Evolutionary conservation across 768 basidiomycete species (phyloP).

Genomic region (Pleurotus giganteus): DNA sequence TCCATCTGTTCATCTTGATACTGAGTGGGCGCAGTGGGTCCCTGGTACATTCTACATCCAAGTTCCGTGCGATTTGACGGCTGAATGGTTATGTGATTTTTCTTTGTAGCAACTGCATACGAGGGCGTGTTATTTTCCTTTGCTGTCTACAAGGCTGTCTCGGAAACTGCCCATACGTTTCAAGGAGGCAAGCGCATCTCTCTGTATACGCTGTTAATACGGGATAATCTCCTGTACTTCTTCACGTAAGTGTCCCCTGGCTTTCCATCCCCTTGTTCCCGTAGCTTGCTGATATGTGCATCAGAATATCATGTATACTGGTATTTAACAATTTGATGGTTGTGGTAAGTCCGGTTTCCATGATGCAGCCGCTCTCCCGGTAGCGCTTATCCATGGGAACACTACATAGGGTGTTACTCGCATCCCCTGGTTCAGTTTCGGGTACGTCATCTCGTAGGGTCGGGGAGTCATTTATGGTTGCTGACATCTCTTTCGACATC

Average conservation of each 20-base stretch:
- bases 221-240: constrained; percentile 46
- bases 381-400: neutral
- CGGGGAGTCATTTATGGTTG: neutral
- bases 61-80: neutral
- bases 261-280: neutral
- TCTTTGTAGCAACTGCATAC: constrained; percentile 30
- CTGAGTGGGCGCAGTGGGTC: constrained; percentile 45
- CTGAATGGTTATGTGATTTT: neutral
- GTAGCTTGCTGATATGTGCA: neutral
- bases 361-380: neutral
- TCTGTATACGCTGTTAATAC: constrained; percentile 33
- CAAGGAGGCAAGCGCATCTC: constrained; percentile 23
- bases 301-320: constrained; percentile 35
- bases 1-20: constrained; percentile 37
- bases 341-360: constrained; percentile 25
- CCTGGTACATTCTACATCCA: constrained; percentile 10
- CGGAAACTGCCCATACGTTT: constrained; percentile 23
- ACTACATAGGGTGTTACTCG: constrained; percentile 32
- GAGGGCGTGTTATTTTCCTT: constrained; percentile 41
- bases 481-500: neutral
- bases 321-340: constrained; percentile 49
- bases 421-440: constrained; percentile 51
- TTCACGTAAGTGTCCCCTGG: constrained; percentile 27
- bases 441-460: constrained; percentile 19
- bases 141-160: constrained; percentile 33